phyloP scores from a whole-genome alignment of 805 yeast species.

The Kodamaea fukazawae region DNA sequence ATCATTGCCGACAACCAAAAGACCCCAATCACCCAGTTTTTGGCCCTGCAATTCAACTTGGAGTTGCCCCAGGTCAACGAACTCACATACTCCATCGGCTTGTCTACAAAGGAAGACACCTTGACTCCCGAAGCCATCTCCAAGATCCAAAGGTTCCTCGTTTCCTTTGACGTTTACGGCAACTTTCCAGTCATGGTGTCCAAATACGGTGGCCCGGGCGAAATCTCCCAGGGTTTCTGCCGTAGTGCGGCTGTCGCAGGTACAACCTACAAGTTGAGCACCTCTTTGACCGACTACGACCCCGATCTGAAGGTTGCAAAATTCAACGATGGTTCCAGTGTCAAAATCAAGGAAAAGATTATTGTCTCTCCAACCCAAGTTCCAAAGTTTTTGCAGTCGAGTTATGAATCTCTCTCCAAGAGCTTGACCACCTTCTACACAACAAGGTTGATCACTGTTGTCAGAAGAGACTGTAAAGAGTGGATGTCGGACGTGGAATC shows the following conservation, averaged over 20 bases:
- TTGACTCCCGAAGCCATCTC: constrained; percentile 73
- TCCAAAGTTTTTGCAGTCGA: constrained; percentile 41
- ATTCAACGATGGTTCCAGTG: constrained; percentile 71
- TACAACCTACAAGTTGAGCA: constrained; percentile 82
- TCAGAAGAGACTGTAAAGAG: constrained; percentile 81
- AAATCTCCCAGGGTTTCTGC: constrained; percentile 93
- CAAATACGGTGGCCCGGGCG: constrained; percentile 95
- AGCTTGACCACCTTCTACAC: constrained; percentile 49
- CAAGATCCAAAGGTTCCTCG: constrained; percentile 77
- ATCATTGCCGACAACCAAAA: constrained; percentile 56
- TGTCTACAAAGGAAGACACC: constrained; percentile 59
- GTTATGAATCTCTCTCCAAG: constrained; percentile 42
- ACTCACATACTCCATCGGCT: constrained; percentile 80
- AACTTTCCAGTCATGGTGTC: constrained; percentile 89
- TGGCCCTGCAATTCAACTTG: constrained; percentile 64
- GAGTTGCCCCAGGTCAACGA: constrained; percentile 76
- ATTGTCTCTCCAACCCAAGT: constrained; percentile 70
- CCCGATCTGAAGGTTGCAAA: constrained; percentile 63
- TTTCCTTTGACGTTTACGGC: constrained; percentile 89
- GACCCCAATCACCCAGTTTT: constrained; percentile 56
- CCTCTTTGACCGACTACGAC: constrained; percentile 64
- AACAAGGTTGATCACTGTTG: constrained; percentile 77
- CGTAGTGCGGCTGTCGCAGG: constrained; percentile 98
- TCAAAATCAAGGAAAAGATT: constrained; percentile 75
- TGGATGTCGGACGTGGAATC: constrained; percentile 88